phyloP scores from a whole-genome alignment of 345 rosid genomes.

The Streptanthus diversifolius region DNA sequence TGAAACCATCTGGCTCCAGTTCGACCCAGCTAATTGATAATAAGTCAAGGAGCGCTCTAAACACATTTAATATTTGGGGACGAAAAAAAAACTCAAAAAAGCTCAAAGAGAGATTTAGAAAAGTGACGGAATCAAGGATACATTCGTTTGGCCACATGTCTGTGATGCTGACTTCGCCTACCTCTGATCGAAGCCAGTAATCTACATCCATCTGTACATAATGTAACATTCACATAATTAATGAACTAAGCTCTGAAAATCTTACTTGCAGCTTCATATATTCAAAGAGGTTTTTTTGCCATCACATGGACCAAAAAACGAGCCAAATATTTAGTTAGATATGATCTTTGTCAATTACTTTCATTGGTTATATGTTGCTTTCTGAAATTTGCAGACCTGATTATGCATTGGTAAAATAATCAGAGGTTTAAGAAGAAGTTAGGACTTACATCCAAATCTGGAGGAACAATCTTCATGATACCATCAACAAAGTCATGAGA shows the following conservation, averaged over 20 bases:
- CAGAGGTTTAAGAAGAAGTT: not conserved
- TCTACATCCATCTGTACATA: conserved; percentile 70
- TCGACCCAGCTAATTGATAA: conserved; percentile 12
- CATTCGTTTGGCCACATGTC: conserved; percentile 82
- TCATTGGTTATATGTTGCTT: not conserved
- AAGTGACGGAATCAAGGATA: conserved; percentile 46
- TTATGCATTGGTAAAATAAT: not conserved
- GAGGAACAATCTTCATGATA: conserved; percentile 90
- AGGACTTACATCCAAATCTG: conserved; percentile 79
- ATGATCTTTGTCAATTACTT: not conserved
- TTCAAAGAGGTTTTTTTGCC: not conserved
- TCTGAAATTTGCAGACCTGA: not conserved
- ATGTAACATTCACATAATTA: conserved; percentile 4
- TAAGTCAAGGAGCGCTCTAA: conserved; percentile 22
- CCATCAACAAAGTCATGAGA: conserved; percentile 81
- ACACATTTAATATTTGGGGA: not conserved
- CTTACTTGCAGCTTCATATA: not conserved
- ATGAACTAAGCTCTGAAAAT: not conserved
- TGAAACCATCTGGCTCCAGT: conserved; percentile 28
- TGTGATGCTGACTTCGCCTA: conserved; percentile 78
- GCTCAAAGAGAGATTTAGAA: not conserved
- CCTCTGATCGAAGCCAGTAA: conserved; percentile 94
- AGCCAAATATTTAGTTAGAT: not conserved
- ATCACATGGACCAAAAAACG: not conserved
- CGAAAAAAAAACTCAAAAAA: not conserved